Evolutionary conservation across 2,329 filamentous ascomycete species (phyloP), one percentile per base, ranked within the genome.

Genomic region (Penicillium sp.): DNA sequence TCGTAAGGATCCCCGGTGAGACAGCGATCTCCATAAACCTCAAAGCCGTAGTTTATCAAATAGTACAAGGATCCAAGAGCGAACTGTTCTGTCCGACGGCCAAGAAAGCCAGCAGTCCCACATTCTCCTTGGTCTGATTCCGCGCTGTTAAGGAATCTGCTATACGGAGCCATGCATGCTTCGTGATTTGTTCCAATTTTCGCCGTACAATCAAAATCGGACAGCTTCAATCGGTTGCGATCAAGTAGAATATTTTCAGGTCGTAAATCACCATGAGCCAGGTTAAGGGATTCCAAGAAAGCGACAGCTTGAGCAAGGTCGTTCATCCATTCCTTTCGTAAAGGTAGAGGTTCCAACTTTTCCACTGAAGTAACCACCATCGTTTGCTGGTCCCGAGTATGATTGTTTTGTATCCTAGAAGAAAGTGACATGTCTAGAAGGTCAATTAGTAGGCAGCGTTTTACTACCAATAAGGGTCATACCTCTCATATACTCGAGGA

Each of bases 21-120:
- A 36, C 41, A 47, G 29, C 33, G 49, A 47, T 63, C 54, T 16
- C 41, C 50, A 41, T 63, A 60, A 32, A 60, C 52, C 26, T 61
- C 51, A 48, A 55, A 57, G 5, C 58, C 54, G 26, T 64, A 62
- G 46, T 60, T 63, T 9, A 60, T 62, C 1, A 55, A 30, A 21
- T 62, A 64, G 33, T 51, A 64, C 7, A 64, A 40, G 4, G 57
- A 63, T 30, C 58, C 58, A 2, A 64, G 50, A 5, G 59, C 54
- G n/a, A 64, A 64, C 28, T 60, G 54, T 26, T 63, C 58, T 33
- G 58, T 63, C 34, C 57, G 48, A 47, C 58, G 46, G 8, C 56
- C 48, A n/a, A 62, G 28, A 7, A 54, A 48, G 13, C 58, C 51
- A 3, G 31, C 35, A 37, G 34, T 50, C 39, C 53, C 53, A 40